Evolutionary conservation across 306 rosid genomes (phyloP), one percentile per base, ranked within the genome.

Genomic region (Pterocarpus santalinus): DNA sequence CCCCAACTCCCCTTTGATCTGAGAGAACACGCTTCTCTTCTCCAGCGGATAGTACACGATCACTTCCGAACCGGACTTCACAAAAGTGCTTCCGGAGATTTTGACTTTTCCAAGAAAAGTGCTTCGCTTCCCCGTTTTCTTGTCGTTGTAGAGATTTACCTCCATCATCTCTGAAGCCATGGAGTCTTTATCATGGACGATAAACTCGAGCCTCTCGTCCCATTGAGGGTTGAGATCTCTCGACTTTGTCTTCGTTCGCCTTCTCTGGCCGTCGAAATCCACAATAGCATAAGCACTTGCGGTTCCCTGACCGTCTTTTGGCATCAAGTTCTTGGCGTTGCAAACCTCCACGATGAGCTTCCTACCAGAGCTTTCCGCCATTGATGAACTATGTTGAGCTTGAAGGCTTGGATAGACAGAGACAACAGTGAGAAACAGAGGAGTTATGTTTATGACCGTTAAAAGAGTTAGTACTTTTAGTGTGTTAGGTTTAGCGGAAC

Each of bases 261-360:
- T 80, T 44, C 98, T 81, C 83, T 95, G 97, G 5, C 97, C 94
- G 5, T 95, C 98, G 71, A 86, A 95, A 83, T 95, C 98, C 0
- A 90, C 94, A 6, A 95, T 88, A 3, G 97, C 98, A 32, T 95
- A 95, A 9, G 98, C 98, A 35, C 94, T 95, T 2, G 97, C 95
- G 2, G 98, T 95, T 70, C 98, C 98, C 85, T 95, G 98, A 17
- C 97, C 97, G 60, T 95, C 98, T 69, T 95, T 95, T 0, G 97
- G 98, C 98, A 91, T 95, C 74, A 95, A 53, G 60, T 95, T 95
- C 85, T 91, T 91, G 8, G 98, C 98, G 13, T 83, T 89, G 79
- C 90, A 88, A n/a, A 95, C 81, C 71, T 92, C 92, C 1, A 95
- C 97, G 1, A 90, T 47, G 5, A 95, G 90, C 88, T 90, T 95